A percentile compares a stretch with the other conserved stretches of the same genome.
Evolutionary conservation across 1,284 basidiomycete genomes (phyloP).

Genomic region (Marasmius fiardii): DNA sequence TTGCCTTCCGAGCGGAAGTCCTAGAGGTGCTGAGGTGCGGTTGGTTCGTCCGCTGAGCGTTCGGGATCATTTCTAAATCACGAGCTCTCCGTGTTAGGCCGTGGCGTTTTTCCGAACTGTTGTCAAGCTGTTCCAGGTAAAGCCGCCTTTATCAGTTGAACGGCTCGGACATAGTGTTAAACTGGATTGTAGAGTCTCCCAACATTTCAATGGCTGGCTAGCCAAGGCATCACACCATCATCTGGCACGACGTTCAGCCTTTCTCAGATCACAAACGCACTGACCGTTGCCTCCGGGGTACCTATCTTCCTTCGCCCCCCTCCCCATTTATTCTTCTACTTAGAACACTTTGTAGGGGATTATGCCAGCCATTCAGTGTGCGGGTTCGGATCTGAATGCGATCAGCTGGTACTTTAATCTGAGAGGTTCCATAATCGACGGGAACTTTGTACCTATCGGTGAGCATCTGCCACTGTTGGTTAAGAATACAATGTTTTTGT

Average conservation of each 20-base stretch:
- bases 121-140: constrained; percentile 61
- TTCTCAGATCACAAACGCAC: constrained; percentile 50
- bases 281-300: constrained; percentile 49
- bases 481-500: not conserved
- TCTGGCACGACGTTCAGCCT: constrained; percentile 55
- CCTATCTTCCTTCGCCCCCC: not conserved
- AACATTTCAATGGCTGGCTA: constrained; percentile 68
- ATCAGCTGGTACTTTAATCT: constrained; percentile 71
- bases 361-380: constrained; percentile 59
- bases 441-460: constrained; percentile 61
- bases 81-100: constrained; percentile 36
- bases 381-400: constrained; percentile 40
- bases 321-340: not conserved
- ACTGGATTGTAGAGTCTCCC: constrained; percentile 47
- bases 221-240: constrained; percentile 71
- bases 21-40: constrained; percentile 55
- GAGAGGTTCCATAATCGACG: constrained; percentile 64
- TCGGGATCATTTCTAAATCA: constrained; percentile 7
- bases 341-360: constrained; percentile 30
- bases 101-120: constrained; percentile 71
- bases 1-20: constrained; percentile 57
- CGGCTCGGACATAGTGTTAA: constrained; percentile 5
- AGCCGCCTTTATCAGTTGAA: no score
- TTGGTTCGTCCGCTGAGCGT: not conserved
- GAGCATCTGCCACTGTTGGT: constrained; percentile 16